Percentiles rank a stretch among this genome's conserved stretches.
phyloP scores from a whole-genome alignment of 2,329 filamentous ascomycete genomes.

The Fusarium zealandicum region DNA sequence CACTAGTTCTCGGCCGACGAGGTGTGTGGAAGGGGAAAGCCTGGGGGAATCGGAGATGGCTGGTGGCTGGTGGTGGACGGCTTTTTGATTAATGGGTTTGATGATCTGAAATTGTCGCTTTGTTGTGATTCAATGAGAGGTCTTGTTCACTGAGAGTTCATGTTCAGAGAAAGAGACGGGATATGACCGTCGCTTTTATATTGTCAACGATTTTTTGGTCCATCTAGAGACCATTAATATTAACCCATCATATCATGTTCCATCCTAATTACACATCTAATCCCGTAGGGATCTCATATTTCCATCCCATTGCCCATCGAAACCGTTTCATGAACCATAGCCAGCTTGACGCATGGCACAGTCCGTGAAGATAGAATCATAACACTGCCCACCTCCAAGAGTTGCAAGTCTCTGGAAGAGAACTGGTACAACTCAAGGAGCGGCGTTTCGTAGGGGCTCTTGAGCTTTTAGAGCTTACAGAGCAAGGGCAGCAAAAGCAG shows the following conservation, averaged over 20 bases:
- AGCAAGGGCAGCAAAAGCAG: constrained; percentile 45
- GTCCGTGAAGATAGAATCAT: constrained; percentile 12
- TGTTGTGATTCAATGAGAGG: too few species aligned
- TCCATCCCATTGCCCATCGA: neutral
- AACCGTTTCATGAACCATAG: neutral
- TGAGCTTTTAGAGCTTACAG: constrained; percentile 43
- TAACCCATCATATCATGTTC: constrained; percentile 20
- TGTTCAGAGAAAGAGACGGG: neutral
- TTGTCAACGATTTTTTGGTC: constrained; percentile 22
- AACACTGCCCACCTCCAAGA: constrained; percentile 12
- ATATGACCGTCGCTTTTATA: constrained; percentile 25
- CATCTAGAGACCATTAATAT: constrained; percentile 33
- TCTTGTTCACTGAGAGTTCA: too few species aligned
- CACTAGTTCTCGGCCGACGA: constrained; percentile 7
- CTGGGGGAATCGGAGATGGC: neutral
- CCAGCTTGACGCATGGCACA: neutral
- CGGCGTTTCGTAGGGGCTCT: constrained; percentile 5
- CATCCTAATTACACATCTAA: constrained; percentile 11
- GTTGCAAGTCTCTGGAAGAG: neutral
- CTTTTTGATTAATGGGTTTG: too few species aligned
- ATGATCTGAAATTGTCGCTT: too few species aligned
- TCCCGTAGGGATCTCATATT: constrained; percentile 12
- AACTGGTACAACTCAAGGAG: neutral
- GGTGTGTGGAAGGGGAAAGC: neutral
- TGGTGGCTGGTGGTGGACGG: too few species aligned